Base-by-base conservation (phyloP, 225 moss, liverwort and hornwort species). In the Sphagnum tenellum region DNA sequence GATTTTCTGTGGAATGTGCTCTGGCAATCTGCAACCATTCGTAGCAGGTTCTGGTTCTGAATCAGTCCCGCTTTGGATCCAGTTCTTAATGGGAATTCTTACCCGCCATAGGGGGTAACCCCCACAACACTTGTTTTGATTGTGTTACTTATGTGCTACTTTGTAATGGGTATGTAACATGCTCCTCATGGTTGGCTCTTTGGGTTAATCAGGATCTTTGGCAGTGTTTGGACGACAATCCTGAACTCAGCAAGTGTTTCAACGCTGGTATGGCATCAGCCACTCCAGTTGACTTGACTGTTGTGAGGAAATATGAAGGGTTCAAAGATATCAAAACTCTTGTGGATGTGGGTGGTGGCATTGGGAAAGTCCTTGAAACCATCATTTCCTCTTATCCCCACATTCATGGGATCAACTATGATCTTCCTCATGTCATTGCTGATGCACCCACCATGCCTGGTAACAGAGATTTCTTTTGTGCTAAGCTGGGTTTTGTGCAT, bases 281-380 rank as follows among this genome's bases (percentile, higher is more conserved):
- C 13, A 45, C 61, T n/a, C 44, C 12, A 4, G 49, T 62, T 12
- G 54, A 10, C 3, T 11, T 50, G 11, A 1, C 9, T 11, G 44
- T 71, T 9, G 14, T 65, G 46, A 54, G n/a, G 45, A 49, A 13
- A 5, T 77, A 77, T 64, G 46, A 72, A 13, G 76, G 76, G 5
- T 65, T 77, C 64, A 69, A 72, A 45, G 64, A 61, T 4, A 44
- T 61, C 56, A 77, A 72, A 53, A 45, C 14, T 44, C 64, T 77
- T 45, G 76, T 77, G n/a, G 76, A 77, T 50, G 68, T 77, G 1
- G 72, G 76, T 56, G 76, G 76, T 5, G 71, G 76, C 7, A 8
- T 59, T 3, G 76, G 72, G 2, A 50, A 7, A 3, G 14, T 3
- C 8, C 45, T 72, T 6, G 10, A 5, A 7, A 13, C n/a, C 4